Conservation (phyloP, 768 basidiomycete genomes). For the Naganishia friedmannii region DNA sequence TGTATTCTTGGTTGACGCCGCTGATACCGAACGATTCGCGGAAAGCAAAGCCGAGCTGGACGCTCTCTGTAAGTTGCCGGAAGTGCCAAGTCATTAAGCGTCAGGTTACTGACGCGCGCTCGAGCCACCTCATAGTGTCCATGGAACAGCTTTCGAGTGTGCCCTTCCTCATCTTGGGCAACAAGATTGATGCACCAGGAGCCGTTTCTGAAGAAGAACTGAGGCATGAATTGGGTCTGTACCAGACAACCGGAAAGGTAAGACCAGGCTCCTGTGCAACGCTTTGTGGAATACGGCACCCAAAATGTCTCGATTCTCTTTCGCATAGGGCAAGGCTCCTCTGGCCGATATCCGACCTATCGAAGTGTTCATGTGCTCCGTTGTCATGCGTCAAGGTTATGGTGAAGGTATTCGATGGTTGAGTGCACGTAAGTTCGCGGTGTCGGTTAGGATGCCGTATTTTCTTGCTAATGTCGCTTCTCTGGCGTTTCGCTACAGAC, state of each 20-base stretch:
- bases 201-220: conserved; percentile 97
- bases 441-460: not conserved
- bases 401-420: conserved; percentile 99
- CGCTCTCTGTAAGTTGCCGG: conserved; percentile 60
- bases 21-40: conserved; percentile 91
- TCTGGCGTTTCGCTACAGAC: not conserved
- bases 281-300: too few relatives aligned
- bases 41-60: conserved; percentile 98
- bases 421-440: conserved; percentile 20
- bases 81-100: not conserved
- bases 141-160: conserved; percentile 95
- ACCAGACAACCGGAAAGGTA: conserved; percentile 99
- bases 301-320: not conserved
- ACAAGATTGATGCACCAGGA: conserved; percentile 98
- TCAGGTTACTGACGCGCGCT: not conserved
- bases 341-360: conserved; percentile 95
- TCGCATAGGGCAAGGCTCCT: conserved; percentile 86
- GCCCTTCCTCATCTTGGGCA: conserved; percentile 95
- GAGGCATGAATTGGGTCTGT: conserved; percentile 83
- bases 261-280: not conserved
- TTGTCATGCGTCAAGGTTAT: conserved; percentile 97
- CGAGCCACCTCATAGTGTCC: conserved; percentile 56
- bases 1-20: conserved; percentile 95
- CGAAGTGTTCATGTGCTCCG: conserved; percentile 99
- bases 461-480: not conserved